Percentiles rank a stretch among this genome's conserved stretches.
Evolutionary conservation across 2,329 filamentous ascomycete species (phyloP).

Genomic region (Cercospora zeae-maydis): DNA sequence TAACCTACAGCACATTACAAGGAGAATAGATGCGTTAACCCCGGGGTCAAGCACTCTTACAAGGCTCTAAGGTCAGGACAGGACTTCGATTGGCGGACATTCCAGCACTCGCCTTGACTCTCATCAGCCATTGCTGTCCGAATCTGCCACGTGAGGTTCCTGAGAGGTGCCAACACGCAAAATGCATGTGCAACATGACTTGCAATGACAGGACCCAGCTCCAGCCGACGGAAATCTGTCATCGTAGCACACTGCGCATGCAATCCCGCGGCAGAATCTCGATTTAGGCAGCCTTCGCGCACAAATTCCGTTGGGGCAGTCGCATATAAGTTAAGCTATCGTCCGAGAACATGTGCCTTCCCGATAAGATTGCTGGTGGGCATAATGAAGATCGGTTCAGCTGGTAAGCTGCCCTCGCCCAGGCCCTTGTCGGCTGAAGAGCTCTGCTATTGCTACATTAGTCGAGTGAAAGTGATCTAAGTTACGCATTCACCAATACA

Average conservation of each 20-base stretch:
- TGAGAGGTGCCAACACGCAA: not conserved
- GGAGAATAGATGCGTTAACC: not conserved
- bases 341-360: not conserved
- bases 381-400: not conserved
- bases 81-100: not conserved
- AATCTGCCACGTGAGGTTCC: not conserved
- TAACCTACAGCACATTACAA: not conserved
- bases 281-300: not conserved
- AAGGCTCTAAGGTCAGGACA: not conserved
- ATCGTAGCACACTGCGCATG: not conserved
- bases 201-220: not conserved
- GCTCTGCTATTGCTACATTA: not conserved
- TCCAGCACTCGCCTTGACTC: not conserved
- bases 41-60: not conserved
- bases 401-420: not conserved
- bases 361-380: not conserved
- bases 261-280: not conserved
- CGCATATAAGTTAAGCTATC: not conserved
- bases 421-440: not conserved
- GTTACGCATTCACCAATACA: not conserved
- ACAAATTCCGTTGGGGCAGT: not conserved
- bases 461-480: not conserved
- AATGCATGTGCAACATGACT: not conserved
- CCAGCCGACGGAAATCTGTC: not conserved
- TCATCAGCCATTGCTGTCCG: not conserved